Conservation (phyloP, 345 rosid species). For the Aegle marmelos region DNA sequence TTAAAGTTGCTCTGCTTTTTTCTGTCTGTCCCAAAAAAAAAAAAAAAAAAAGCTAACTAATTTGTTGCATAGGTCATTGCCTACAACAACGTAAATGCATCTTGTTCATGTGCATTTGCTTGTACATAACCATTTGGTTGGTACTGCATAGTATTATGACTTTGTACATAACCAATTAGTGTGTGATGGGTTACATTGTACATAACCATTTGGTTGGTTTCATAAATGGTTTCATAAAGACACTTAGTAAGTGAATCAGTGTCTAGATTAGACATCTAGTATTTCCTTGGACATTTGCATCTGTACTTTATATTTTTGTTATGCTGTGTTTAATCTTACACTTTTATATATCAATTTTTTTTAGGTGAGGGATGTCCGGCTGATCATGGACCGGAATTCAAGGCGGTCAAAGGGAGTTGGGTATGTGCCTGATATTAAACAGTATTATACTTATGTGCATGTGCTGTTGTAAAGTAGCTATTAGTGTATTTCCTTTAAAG, state of each 20-base stretch:
- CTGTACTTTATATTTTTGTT: constrained; percentile 3
- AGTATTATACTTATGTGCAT: constrained; percentile 22
- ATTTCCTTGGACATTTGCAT: background rate
- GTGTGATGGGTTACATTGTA: constrained; percentile 23
- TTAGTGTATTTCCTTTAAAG: constrained; percentile 57
- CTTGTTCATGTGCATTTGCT: constrained; percentile 17
- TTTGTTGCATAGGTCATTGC: constrained; percentile 8
- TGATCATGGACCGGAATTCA: constrained; percentile 96
- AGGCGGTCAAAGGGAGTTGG: constrained; percentile 98
- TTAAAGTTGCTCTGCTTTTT: background rate
- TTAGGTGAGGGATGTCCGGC: constrained; percentile 96
- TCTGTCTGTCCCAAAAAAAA: background rate
- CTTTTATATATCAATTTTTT: constrained; percentile 20
- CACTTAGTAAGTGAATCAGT: constrained; percentile 1
- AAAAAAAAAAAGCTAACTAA: background rate
- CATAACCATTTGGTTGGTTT: constrained; percentile 8
- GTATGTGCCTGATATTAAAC: constrained; percentile 44
- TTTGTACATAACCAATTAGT: no score
- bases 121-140: no score
- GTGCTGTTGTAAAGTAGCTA: constrained; percentile 40
- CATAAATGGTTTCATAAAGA: background rate
- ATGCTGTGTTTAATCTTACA: constrained; percentile 2
- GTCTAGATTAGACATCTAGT: constrained; percentile 4
- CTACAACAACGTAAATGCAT: constrained; percentile 14
- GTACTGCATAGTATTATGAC: constrained; percentile 23